Conservation (phyloP, 306 rosid genomes). For the Neltuma alba region DNA sequence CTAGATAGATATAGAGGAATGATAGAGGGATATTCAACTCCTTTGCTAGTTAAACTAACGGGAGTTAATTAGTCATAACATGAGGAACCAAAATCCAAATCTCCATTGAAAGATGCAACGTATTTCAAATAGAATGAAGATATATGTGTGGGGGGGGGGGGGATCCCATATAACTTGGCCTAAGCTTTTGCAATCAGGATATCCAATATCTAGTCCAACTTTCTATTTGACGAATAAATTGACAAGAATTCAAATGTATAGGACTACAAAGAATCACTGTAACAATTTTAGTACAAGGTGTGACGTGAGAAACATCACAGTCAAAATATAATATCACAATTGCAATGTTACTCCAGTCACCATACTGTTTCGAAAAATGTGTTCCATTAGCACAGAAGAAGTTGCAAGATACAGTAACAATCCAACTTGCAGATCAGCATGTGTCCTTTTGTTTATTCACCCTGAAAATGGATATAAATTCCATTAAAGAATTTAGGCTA, state of each 20-base stretch:
- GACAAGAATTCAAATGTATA: neutral
- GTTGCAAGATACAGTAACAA: neutral
- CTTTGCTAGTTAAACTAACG: no score
- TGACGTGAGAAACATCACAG: conserved; percentile 30
- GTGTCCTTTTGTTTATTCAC: neutral
- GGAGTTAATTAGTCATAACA: no score
- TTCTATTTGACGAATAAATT: neutral
- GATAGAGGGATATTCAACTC: no score
- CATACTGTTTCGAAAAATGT: neutral
- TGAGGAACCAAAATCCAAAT: no score
- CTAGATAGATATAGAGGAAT: no score
- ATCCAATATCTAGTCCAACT: neutral
- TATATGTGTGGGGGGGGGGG: no score
- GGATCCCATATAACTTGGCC: neutral
- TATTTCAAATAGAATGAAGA: no score
- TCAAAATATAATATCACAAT: conserved; percentile 35
- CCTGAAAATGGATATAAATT: neutral
- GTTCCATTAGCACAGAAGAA: neutral
- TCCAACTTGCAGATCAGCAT: neutral
- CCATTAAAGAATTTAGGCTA: neutral
- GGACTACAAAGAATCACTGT: neutral
- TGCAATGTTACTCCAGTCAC: conserved; percentile 18
- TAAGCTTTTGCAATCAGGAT: neutral
- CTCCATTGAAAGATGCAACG: no score
- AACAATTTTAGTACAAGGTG: neutral